Base-by-base conservation (phyloP, 2,329 filamentous ascomycete genomes). In the Neoarthrinium moseri region DNA sequence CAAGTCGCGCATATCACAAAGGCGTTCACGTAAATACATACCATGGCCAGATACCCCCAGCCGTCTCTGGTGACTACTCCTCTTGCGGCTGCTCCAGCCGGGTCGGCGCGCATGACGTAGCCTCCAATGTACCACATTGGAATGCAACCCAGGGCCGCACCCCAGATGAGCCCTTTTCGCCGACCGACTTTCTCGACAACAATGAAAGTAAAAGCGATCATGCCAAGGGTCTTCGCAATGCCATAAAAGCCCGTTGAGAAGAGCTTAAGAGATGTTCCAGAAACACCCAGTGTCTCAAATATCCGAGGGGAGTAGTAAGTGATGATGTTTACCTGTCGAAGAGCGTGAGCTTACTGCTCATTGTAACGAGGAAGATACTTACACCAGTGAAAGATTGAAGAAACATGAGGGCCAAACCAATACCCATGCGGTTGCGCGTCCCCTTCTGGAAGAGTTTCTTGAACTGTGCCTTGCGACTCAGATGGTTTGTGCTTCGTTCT, bases 201-300 rank as follows among this genome's bases (percentile, higher is more conserved):
- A 43, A 57, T 56, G 29, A 46, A 23, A 22, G 50, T 47, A n/a
- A 36, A 90, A 50, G 89, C 49, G 23, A 89, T 63, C 0, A 86
- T 89, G 32, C 86, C 65, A 0, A 75, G 65, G 0, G 85, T 89
- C 72, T 89, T 89, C 59, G 91, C 84, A 1, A 89, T 82, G 39
- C 87, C 87, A 55, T 88, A 91, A 51, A 91, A 81, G 20, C 87
- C 87, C 0, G 87, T 91, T 0, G 86, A 87, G 23, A 77, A 61
- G 51, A 77, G 70, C 29, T 66, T 60, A 0, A 67, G 69, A 55
- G 68, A 70, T 38, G 68, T 72, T 11, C 73, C 73, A 2, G 63
- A 67, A 41, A 75, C 66, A 4, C 73, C 73, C 40, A 77, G 67
- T 35, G 66, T 69, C 51, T 69, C 76, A 72, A 90, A 89, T 8